These are phyloP conservation scores for Trichopus zeylanicus DNA, from an alignment of 116 monocot species.

Conservation along the genomic window DNA sequence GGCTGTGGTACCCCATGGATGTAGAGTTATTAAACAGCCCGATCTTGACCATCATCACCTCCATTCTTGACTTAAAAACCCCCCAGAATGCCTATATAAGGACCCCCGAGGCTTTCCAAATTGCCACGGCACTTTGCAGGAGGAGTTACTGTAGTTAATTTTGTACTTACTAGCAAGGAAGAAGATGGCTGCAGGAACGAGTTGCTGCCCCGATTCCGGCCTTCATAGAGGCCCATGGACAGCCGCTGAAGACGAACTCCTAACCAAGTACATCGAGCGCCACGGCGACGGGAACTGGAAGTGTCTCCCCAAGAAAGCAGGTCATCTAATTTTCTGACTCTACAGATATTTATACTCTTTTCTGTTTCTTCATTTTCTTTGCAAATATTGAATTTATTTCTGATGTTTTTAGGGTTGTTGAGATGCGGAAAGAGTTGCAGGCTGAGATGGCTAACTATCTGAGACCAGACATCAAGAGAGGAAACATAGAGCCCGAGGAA, in stretches of 20 bases:
- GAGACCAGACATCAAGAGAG: constrained; percentile 12
- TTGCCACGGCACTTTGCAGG: too few species aligned
- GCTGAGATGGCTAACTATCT: constrained; percentile 3
- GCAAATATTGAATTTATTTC: too few species aligned
- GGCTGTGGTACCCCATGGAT: too few species aligned
- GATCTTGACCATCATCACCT: too few species aligned
- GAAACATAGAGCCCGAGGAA: constrained; percentile 8
- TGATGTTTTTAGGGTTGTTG: constrained; percentile 1
- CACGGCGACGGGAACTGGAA: constrained; percentile 39
- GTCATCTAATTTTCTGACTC: neutral
- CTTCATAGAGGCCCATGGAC: constrained; percentile 35
- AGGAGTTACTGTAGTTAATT: too few species aligned
- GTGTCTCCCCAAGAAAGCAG: constrained; percentile 29
- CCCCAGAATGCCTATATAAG: too few species aligned
- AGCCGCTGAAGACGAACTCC: constrained; percentile 27
- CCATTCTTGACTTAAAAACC: too few species aligned
- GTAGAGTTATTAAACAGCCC: too few species aligned
- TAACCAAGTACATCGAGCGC: constrained; percentile 17
- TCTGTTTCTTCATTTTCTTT: too few species aligned
- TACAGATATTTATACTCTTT: neutral
- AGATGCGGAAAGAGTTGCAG: constrained; percentile 12
- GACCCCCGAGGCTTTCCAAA: too few species aligned
- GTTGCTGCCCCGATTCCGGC: constrained; percentile 27
- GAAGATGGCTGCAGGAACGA: constrained; percentile 33
- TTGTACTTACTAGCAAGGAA: too few species aligned